These are phyloP conservation scores for Xylariaceae sp. DNA, from an alignment of 2,329 filamentous ascomycete species.

Conservation along the genomic window DNA sequence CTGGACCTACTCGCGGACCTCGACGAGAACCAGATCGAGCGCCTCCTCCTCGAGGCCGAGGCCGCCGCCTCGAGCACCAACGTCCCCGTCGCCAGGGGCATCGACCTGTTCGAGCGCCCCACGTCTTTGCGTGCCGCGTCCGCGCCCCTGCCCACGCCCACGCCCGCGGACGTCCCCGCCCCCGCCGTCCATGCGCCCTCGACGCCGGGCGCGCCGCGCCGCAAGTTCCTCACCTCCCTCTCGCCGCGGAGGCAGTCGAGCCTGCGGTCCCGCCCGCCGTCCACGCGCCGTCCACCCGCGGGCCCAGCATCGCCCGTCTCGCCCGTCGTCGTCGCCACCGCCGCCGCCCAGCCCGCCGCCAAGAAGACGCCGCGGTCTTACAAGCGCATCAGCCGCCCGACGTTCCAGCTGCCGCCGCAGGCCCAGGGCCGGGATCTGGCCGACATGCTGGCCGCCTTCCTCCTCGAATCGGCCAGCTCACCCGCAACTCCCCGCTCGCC, in stretches of 20 bases:
- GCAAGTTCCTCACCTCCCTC: conserved; percentile 19
- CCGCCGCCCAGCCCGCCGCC: not conserved
- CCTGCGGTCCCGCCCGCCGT: conserved; percentile 10
- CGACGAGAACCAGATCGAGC: conserved; percentile 20
- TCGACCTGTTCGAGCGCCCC: conserved; percentile 19
- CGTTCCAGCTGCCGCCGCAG: conserved; percentile 10
- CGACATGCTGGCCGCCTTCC: conserved; percentile 15
- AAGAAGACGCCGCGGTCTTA: conserved; percentile 17
- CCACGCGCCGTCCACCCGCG: conserved; percentile 1
- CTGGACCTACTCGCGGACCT: conserved; percentile 20
- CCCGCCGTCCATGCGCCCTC: too few species aligned
- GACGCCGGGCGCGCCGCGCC: too few species aligned
- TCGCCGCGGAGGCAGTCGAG: conserved; percentile 16
- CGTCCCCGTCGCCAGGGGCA: conserved; percentile 19
- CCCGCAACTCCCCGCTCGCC: conserved; percentile 11
- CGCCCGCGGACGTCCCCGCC: conserved; percentile 1
- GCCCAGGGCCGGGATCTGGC: conserved; percentile 11
- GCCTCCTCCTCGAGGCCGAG: conserved; percentile 21
- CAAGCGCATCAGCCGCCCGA: conserved; percentile 19
- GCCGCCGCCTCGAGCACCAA: conserved; percentile 18
- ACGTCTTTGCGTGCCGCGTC: not conserved
- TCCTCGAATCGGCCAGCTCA: conserved; percentile 9
- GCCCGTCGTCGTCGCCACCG: not conserved
- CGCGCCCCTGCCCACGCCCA: conserved; percentile 1
- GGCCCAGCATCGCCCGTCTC: not conserved